Evolutionary conservation across 257 asterid species (phyloP).

Genomic region (Petunia axillaris): DNA sequence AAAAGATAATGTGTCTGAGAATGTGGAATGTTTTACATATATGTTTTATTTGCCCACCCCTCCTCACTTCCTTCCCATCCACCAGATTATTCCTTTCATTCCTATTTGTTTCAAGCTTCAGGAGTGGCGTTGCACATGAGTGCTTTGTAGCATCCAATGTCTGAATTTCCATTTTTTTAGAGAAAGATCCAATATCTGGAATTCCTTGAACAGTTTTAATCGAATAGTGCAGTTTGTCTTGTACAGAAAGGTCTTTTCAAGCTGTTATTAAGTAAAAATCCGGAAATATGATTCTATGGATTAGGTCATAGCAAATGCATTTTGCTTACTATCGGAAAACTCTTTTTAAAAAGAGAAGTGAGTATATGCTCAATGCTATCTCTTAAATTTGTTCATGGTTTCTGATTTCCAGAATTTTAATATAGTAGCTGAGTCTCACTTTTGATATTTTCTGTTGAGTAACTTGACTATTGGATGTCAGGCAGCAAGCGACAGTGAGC

Average conservation of each 20-base stretch:
- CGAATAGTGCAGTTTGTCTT: not conserved
- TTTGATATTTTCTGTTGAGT: conserved; percentile 23
- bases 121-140: conserved; percentile 12
- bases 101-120: not conserved
- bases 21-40: not conserved
- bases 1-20: conserved; percentile 28
- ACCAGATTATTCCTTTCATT: not conserved
- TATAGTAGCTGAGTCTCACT: not conserved
- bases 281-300: not conserved
- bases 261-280: conserved; percentile 17
- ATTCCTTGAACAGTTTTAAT: not conserved
- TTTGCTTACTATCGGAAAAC: not conserved
- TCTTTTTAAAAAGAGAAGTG: not conserved
- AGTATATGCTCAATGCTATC: not conserved
- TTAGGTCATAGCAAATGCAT: not conserved
- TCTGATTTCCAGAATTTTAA: not conserved
- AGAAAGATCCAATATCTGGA: not conserved
- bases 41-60: not conserved
- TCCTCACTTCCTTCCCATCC: not conserved
- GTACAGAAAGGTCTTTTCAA: conserved; percentile 2
- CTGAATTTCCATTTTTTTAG: not conserved
- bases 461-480: conserved; percentile 48
- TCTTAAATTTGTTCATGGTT: conserved; percentile 22
- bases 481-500: conserved; percentile 88
- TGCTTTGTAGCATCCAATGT: conserved; percentile 12